Percentiles rank a stretch among this genome's conserved stretches.
Evolutionary conservation across 495 filamentous ascomycete genomes (phyloP).

Genomic region (Hypoxylon cercidicola): DNA sequence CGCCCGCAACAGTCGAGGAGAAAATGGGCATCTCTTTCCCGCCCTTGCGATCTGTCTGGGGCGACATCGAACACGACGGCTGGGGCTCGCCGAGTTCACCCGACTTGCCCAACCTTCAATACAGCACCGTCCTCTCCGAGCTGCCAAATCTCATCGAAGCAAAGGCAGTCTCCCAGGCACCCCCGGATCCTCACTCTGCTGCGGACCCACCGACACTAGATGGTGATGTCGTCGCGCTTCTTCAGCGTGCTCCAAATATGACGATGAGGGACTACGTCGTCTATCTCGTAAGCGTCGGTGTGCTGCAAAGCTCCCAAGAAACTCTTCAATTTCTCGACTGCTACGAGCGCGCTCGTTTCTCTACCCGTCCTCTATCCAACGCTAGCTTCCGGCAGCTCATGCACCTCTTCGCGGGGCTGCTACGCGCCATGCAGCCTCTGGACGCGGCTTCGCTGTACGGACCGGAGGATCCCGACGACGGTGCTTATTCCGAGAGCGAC

Average conservation of each 20-base stretch:
- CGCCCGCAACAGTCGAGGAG: conserved; percentile 39
- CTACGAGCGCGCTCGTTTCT: conserved; percentile 90
- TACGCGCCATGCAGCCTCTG: conserved; percentile 77
- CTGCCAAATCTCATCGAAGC: conserved; percentile 93
- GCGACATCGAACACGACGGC: conserved; percentile 81
- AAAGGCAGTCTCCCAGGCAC: conserved; percentile 85
- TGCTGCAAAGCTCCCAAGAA: conserved; percentile 67
- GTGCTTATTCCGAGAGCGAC: conserved; percentile 46
- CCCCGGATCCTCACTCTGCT: conserved; percentile 63
- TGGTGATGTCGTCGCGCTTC: conserved; percentile 71
- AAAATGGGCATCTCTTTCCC: conserved; percentile 44
- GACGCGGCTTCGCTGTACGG: conserved; percentile 60
- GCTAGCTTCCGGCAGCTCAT: conserved; percentile 82
- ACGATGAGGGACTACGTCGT: conserved; percentile 82
- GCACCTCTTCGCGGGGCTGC: conserved; percentile 84
- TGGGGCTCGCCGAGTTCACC: conserved; percentile 83
- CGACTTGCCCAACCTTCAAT: conserved; percentile 83
- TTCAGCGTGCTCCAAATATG: conserved; percentile 77
- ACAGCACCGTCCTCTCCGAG: conserved; percentile 82
- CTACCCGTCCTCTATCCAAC: conserved; percentile 64
- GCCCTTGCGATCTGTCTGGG: conserved; percentile 68
- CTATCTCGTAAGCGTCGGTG: conserved; percentile 72
- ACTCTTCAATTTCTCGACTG: conserved; percentile 71
- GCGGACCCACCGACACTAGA: conserved; percentile 56
- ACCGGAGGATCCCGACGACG: conserved; percentile 25